These are phyloP conservation scores for Physcomitrellopsis africana DNA, from an alignment of 225 moss, liverwort and hornwort species.

Conservation along the genomic window DNA sequence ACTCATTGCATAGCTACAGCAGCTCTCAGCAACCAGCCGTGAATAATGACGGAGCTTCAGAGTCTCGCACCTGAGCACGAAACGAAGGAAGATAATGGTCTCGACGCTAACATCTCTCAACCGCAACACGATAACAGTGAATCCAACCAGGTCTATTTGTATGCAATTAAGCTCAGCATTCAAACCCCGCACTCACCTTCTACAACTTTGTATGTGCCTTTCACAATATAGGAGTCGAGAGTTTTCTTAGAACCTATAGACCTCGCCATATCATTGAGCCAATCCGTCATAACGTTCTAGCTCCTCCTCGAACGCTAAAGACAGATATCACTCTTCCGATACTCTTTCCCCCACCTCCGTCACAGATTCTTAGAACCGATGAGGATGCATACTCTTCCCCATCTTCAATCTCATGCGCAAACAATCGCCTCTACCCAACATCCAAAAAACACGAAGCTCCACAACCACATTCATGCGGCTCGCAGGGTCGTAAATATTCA, in stretches of 20 bases:
- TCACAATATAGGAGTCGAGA: slow-evolving; percentile 60
- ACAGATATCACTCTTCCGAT: slow-evolving; percentile 6
- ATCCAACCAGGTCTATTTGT: slow-evolving; percentile 16
- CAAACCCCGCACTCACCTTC: slow-evolving; percentile 53
- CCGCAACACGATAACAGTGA: neutral
- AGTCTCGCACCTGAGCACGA: slow-evolving; percentile 5
- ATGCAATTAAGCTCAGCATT: slow-evolving; percentile 32
- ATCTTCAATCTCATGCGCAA: slow-evolving; percentile 6
- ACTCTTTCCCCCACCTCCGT: slow-evolving; percentile 9
- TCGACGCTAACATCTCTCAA: slow-evolving; percentile 12
- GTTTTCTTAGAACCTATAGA: slow-evolving; percentile 61
- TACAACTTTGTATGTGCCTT: slow-evolving; percentile 63
- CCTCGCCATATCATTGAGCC: slow-evolving; percentile 51
- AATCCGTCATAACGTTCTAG: slow-evolving; percentile 24
- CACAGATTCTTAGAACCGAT: slow-evolving; percentile 28
- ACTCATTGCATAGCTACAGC: neutral
- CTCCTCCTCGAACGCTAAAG: slow-evolving; percentile 20
- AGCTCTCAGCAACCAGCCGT: slow-evolving; percentile 15
- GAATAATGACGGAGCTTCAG: slow-evolving; percentile 5
- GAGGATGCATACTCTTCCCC: slow-evolving; percentile 35
- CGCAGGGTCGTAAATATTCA: no score
- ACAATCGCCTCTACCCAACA: slow-evolving; percentile 11
- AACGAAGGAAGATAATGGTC: slow-evolving; percentile 13
- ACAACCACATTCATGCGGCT: slow-evolving; percentile 29
- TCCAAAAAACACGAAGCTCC: neutral